Conservation (phyloP, 2,329 filamentous ascomycete species). For the Orbilia oligospora region DNA sequence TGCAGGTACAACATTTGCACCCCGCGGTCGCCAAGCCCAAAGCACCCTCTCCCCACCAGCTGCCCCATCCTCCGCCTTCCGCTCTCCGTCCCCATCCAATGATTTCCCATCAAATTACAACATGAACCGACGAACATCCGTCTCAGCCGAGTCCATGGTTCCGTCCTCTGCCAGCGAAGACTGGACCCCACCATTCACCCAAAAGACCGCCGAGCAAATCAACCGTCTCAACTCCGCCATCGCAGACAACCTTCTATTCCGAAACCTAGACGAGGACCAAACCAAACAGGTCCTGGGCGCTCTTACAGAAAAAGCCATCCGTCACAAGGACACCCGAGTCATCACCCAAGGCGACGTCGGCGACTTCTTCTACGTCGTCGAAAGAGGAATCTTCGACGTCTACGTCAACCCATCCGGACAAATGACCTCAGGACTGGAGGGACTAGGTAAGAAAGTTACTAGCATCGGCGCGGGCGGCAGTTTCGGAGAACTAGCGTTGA, state of each 20-base stretch:
- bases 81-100: slow-evolving; percentile 65
- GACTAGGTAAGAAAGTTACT: slow-evolving; percentile 85
- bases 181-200: slow-evolving; percentile 88
- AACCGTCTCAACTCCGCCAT: slow-evolving; percentile 84
- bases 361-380: slow-evolving; percentile 98
- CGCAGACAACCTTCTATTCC: slow-evolving; percentile 91
- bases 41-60: slow-evolving; percentile 53
- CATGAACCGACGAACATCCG: slow-evolving; percentile 90
- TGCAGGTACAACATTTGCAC: slow-evolving; percentile 46
- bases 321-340: slow-evolving; percentile 89
- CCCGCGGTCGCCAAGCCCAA: slow-evolving; percentile 51
- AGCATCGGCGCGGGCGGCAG: slow-evolving; percentile 89
- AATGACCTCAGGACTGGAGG: slow-evolving; percentile 83
- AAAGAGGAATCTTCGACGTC: slow-evolving; percentile 90
- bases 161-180: slow-evolving; percentile 86
- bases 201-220: slow-evolving; percentile 86
- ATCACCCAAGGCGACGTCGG: slow-evolving; percentile 96
- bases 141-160: slow-evolving; percentile 96
- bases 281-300: slow-evolving; percentile 88
- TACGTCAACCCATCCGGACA: slow-evolving; percentile 85
- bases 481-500: slow-evolving; percentile 95
- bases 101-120: slow-evolving; percentile 94
- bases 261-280: slow-evolving; percentile 94
- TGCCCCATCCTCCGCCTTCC: slow-evolving; percentile 51
- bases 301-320: slow-evolving; percentile 93